Evolutionary conservation across 2,329 filamentous ascomycete genomes (phyloP), one percentile per base, ranked within the genome.

Genomic region (Scorias spongiosa): DNA sequence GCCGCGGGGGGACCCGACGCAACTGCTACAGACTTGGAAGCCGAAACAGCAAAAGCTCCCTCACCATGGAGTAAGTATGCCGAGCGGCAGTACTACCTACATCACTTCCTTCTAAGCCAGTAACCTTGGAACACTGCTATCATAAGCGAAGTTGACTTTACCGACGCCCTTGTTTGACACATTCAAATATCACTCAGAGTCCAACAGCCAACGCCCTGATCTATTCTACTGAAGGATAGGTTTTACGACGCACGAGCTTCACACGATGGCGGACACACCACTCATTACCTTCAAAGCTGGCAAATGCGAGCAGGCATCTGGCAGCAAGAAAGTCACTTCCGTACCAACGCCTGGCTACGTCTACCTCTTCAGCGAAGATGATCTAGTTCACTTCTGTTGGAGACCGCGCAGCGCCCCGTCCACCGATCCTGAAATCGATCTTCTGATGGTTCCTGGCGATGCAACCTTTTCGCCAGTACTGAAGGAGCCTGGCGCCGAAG

Each of bases 341-440:
- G 72, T 77, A 53, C 68, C 76, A 26, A 81, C 78, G 8, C 79
- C 78, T 5, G 89, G 89, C 54, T 95, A 93, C 65, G 76, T 96
- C 60, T 96, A 93, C 63, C 79, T 96, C 44, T 94, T 91, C 66
- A 75, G 75, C 42, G 88, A 93, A 71, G 89, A 95, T 80, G 89
- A 95, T 42, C 76, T 98, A 48, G 74, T 93, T 48, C 88, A 95
- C 69, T 94, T 98, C 68, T 95, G 88, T 75, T 98, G 93, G 93
- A 82, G 88, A 52, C 80, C 84, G 57, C 81, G 91, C 52, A 74
- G 71, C 52, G 75, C 77, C 46, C 70, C 80, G 17, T 66, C 85
- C 52, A 76, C 82, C 49, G 68, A 83, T 46, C 81, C 88, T 46
- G 82, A 91, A 48, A 68, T 94, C 49, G 88, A 98, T 61, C 75